Conservation (phyloP, 1,139 yeast genomes). For the Yamadazyma epiphylla region DNA sequence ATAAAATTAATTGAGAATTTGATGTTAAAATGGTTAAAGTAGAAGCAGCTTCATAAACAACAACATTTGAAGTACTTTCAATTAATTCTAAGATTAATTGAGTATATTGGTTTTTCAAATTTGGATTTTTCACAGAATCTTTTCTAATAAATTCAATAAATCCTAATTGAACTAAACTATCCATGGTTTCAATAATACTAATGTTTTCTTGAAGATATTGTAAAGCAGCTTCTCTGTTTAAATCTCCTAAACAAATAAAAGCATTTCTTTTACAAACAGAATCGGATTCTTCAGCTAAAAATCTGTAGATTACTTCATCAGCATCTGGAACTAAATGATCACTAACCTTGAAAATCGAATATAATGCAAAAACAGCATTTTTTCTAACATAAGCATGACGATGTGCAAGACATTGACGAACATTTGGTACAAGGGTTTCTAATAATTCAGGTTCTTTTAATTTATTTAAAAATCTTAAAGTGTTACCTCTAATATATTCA, state of each 20-base stretch:
- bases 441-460: slow-evolving; percentile 89
- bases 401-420: slow-evolving; percentile 86
- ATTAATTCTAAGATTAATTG: slow-evolving; percentile 70
- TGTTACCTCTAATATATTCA: slow-evolving; percentile 93
- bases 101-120: slow-evolving; percentile 67
- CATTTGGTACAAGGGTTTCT: slow-evolving; percentile 93
- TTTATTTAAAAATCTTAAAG: slow-evolving; percentile 86
- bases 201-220: slow-evolving; percentile 75
- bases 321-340: slow-evolving; percentile 94
- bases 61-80: slow-evolving; percentile 70
- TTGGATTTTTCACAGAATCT: slow-evolving; percentile 65
- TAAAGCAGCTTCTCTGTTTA: slow-evolving; percentile 83
- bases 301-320: slow-evolving; percentile 71
- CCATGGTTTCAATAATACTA: slow-evolving; percentile 61
- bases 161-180: slow-evolving; percentile 82
- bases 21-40: slow-evolving; percentile 73
- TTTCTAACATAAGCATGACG: slow-evolving; percentile 98
- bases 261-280: slow-evolving; percentile 96
- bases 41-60: slow-evolving; percentile 87
- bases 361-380: slow-evolving; percentile 91
- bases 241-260: slow-evolving; percentile 77
- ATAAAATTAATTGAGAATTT: slow-evolving; percentile 61
- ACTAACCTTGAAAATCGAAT: slow-evolving; percentile 76
- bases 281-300: slow-evolving; percentile 80
- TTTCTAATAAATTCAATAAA: slow-evolving; percentile 88